Base-by-base conservation (phyloP, 2,329 filamentous ascomycete genomes). In the Pseudopyricularia javanii region DNA sequence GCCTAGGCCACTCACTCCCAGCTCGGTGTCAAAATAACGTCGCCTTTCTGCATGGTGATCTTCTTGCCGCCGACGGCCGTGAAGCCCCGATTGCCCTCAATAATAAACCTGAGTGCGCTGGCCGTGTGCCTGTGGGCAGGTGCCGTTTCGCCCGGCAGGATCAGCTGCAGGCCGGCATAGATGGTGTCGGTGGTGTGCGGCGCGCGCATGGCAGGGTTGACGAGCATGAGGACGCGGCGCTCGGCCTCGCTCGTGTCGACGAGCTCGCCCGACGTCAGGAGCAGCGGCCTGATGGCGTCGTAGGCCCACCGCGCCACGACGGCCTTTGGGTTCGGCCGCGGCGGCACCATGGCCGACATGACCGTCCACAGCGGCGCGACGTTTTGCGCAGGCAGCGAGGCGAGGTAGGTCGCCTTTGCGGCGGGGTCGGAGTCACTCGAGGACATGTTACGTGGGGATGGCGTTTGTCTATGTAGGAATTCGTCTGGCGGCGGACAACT, bases 171-270 rank as follows among this genome's bases (percentile, higher is more conserved):
- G 2, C 76, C 78, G 3, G 72, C 75, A 55, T 80, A 80, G 51
- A 81, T 66, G 1, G 77, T 80, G 59, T 81, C 77, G 1, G 76
- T 80, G 0, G 77, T 80, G 56, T 72, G 76, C 0, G 78, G 77
- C 0, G 74, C 35, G 14, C 40, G 24, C 37, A 53, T 56, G 26
- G 56, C 56, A 7, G 62, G 63, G 53, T 65, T 64, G 1, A 61
- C 55, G 12, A 65, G 55, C 62, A 65, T 64, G n/a, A 59, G 45
- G 15, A 62, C 63, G n/a, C 62, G 52, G 33, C 63, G 52, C 59
- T 65, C 63, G 12, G 62, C 62, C 50, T 62, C 56, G 30, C 61
- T 58, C 22, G 60, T 58, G 1, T 59, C 56, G 9, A 64, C 57
- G 14, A 63, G 17, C 34, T 59, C 53, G 7, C 61, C 61, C 7